Evolutionary conservation across 2,329 filamentous ascomycete genomes (phyloP).

Genomic region (Pseudopithomyces chartarum): DNA sequence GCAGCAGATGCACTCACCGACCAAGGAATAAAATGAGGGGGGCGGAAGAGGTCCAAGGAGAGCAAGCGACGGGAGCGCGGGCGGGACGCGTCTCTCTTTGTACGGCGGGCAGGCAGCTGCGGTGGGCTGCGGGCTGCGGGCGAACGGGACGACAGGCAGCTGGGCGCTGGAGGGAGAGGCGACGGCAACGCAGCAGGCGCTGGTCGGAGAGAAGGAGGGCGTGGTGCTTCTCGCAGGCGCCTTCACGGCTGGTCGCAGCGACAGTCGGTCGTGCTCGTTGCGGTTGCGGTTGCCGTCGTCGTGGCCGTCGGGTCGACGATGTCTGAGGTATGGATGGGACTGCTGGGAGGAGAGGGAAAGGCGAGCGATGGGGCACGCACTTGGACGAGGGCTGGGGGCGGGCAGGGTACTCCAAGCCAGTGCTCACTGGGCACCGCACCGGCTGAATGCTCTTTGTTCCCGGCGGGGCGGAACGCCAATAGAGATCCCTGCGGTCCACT

Average conservation of each 20-base stretch:
- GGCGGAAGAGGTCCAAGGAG: neutral
- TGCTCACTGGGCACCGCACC: neutral
- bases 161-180: neutral
- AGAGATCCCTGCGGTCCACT: neutral
- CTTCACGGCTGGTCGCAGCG: too few relatives aligned
- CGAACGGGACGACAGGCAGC: neutral
- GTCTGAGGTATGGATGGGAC: neutral
- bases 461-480: neutral
- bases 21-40: neutral
- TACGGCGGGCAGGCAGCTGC: too few relatives aligned
- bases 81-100: neutral
- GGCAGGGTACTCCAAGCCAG: neutral
- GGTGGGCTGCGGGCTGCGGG: neutral
- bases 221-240: too few relatives aligned
- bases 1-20: neutral
- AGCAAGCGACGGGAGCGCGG: neutral
- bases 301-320: neutral
- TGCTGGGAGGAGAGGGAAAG: neutral
- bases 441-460: constrained; percentile 5
- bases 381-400: neutral
- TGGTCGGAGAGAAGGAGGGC: too few relatives aligned
- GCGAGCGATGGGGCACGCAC: neutral
- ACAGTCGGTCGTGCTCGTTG: neutral
- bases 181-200: neutral
- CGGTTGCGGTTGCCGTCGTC: neutral